These are phyloP conservation scores for Fusarium scirpi DNA, from an alignment of 2,329 filamentous ascomycete genomes.

Conservation along the genomic window DNA sequence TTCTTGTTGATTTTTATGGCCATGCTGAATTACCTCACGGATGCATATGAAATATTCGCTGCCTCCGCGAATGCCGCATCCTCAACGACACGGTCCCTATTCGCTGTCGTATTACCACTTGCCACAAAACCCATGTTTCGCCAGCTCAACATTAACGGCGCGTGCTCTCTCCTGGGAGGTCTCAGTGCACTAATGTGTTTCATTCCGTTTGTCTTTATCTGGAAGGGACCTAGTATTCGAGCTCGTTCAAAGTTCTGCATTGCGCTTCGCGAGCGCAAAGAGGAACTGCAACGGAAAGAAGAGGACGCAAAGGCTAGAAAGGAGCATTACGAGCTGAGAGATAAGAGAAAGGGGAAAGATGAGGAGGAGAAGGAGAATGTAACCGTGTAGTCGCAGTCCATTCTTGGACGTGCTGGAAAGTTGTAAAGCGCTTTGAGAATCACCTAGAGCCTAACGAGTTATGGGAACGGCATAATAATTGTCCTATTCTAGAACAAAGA, in stretches of 20 bases:
- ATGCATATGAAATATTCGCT: slow-evolving; percentile 75
- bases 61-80: slow-evolving; percentile 83
- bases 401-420: neutral
- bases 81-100: slow-evolving; percentile 94
- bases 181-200: slow-evolving; percentile 63
- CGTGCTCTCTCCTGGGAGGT: slow-evolving; percentile 65
- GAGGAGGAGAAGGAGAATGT: slow-evolving; percentile 28
- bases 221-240: slow-evolving; percentile 67
- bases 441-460: neutral
- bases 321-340: slow-evolving; percentile 40
- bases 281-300: slow-evolving; percentile 57
- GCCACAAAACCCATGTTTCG: slow-evolving; percentile 64
- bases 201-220: slow-evolving; percentile 66
- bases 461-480: neutral
- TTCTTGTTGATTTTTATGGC: slow-evolving; percentile 74
- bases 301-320: slow-evolving; percentile 52
- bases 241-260: slow-evolving; percentile 71
- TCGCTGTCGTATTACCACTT: slow-evolving; percentile 78
- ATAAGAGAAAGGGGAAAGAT: slow-evolving; percentile 37
- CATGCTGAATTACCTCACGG: slow-evolving; percentile 72
- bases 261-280: slow-evolving; percentile 65
- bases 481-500: neutral
- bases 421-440: neutral
- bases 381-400: neutral
- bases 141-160: slow-evolving; percentile 60